Evolutionary conservation across 306 rosid genomes (phyloP).

Genomic region (Corylus avellana): DNA sequence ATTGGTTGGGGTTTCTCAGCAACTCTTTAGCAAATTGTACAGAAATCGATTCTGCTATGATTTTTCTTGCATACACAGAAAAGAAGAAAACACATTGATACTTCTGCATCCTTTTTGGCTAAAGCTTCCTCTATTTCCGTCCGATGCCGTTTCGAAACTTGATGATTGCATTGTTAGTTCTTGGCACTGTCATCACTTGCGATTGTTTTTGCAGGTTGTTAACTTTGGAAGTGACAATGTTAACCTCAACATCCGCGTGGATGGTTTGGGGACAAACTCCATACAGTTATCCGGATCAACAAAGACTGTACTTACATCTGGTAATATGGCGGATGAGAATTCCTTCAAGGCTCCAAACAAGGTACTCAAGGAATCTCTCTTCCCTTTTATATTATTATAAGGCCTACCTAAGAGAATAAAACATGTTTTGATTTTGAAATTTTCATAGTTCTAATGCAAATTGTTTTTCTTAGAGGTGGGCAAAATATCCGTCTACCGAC

Average conservation of each 20-base stretch:
- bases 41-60: neutral
- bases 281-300: slow-evolving; percentile 47
- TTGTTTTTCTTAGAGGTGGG: neutral
- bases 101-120: too few species aligned
- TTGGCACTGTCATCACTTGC: slow-evolving; percentile 10
- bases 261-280: slow-evolving; percentile 52
- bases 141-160: neutral
- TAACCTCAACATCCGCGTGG: slow-evolving; percentile 49
- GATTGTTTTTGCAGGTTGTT: slow-evolving; percentile 62
- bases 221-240: slow-evolving; percentile 64
- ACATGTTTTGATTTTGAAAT: neutral
- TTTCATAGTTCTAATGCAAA: neutral
- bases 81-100: neutral
- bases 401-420: neutral
- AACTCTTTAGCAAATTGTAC: neutral
- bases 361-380: slow-evolving; percentile 43
- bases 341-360: slow-evolving; percentile 70
- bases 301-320: slow-evolving; percentile 66
- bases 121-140: neutral
- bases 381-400: neutral
- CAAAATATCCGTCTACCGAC: too few species aligned
- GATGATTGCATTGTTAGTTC: slow-evolving; percentile 18
- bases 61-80: neutral
- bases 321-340: slow-evolving; percentile 77
- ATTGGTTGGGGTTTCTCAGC: neutral